These are phyloP conservation scores for Cenchrus americanus DNA, from an alignment of 176 grass and related monocot genomes.

Conservation along the genomic window DNA sequence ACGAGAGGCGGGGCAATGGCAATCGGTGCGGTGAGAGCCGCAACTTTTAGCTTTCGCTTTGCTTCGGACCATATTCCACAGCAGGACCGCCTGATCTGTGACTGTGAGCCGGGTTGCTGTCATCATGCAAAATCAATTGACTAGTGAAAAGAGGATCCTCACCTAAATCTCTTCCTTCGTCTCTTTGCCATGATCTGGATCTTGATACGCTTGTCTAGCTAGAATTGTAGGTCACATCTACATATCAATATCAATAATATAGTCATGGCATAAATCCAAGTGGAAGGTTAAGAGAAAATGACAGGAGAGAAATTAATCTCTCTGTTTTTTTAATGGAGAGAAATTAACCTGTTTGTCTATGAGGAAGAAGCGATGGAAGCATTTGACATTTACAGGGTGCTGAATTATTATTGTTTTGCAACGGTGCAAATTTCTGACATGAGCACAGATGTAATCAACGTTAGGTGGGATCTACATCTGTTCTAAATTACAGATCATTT, in stretches of 20 bases:
- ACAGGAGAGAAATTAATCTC: not conserved
- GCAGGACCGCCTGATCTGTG: not conserved
- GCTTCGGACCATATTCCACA: not conserved
- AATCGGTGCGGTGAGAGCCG: not conserved
- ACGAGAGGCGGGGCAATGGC: not conserved
- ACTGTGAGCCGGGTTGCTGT: no score
- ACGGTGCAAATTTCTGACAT: no score
- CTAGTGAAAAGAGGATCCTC: not conserved
- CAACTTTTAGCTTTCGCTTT: not conserved
- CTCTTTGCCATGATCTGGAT: slow-evolving; percentile 15
- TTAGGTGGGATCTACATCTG: no score
- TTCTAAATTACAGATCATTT: no score
- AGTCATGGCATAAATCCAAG: not conserved
- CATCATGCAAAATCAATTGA: not conserved
- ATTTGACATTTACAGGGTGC: no score
- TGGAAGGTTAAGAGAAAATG: not conserved
- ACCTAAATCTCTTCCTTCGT: not conserved
- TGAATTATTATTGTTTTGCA: no score
- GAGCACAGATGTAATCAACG: no score
- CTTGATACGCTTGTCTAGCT: not conserved
- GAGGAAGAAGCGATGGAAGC: not conserved
- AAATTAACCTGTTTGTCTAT: not conserved
- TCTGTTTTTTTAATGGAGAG: no score
- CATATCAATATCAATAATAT: not conserved
- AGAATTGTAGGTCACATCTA: not conserved